phyloP scores from a whole-genome alignment of 2,329 filamentous ascomycete species.

The Xylariaceae sp. region DNA sequence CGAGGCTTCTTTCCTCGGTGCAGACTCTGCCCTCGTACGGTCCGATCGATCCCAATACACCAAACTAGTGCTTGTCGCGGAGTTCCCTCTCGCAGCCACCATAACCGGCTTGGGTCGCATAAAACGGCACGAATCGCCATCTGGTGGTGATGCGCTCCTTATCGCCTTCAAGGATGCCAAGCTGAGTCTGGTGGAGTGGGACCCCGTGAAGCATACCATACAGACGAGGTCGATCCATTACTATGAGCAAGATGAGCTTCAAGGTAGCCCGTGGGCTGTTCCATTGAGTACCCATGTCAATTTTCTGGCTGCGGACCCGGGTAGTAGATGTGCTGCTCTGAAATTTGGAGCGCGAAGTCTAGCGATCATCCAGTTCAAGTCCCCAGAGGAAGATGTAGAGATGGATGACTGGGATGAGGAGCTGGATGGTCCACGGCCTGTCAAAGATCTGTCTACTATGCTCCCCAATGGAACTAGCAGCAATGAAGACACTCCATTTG shows the following conservation, averaged over 20 bases:
- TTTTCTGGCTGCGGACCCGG: slow-evolving; percentile 82
- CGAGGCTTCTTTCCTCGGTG: slow-evolving; percentile 62
- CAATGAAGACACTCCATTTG: slow-evolving; percentile 69
- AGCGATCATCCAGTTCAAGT: slow-evolving; percentile 89
- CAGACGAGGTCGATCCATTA: slow-evolving; percentile 94
- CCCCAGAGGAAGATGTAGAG: slow-evolving; percentile 79
- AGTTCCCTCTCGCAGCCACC: slow-evolving; percentile 79
- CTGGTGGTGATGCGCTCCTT: slow-evolving; percentile 78
- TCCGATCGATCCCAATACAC: slow-evolving; percentile 62
- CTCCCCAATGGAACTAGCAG: slow-evolving; percentile 40
- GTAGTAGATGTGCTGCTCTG: slow-evolving; percentile 87
- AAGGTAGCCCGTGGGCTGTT: slow-evolving; percentile 76
- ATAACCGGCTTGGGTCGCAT: slow-evolving; percentile 79
- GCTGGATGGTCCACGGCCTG: slow-evolving; percentile 63
- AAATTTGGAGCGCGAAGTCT: slow-evolving; percentile 87
- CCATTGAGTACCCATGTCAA: slow-evolving; percentile 72
- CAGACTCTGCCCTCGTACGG: slow-evolving; percentile 56
- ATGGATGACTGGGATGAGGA: slow-evolving; percentile 90
- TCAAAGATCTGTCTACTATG: slow-evolving; percentile 39
- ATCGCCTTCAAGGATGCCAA: slow-evolving; percentile 88
- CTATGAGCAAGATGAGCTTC: slow-evolving; percentile 91
- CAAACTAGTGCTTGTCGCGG: slow-evolving; percentile 79
- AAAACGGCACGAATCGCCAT: slow-evolving; percentile 66
- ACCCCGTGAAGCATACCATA: slow-evolving; percentile 72
- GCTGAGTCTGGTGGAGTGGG: slow-evolving; percentile 90